Evolutionary conservation across 495 filamentous ascomycete genomes (phyloP).

Genomic region (Penicillium goetzii): DNA sequence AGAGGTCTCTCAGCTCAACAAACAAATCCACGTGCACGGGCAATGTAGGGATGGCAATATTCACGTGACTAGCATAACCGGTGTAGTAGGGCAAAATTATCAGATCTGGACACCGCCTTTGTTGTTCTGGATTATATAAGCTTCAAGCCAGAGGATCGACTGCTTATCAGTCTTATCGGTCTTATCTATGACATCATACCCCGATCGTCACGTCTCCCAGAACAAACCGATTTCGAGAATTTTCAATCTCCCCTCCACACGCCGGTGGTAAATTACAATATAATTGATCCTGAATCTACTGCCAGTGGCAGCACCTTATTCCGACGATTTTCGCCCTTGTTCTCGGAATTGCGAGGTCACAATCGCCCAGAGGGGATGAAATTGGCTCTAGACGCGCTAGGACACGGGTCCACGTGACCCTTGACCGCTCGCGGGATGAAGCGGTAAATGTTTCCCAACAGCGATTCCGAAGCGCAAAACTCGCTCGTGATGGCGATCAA

Average conservation of each 20-base stretch:
- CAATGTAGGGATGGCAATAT: conserved; percentile 2
- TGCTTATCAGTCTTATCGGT: conserved; percentile 20
- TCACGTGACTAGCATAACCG: not conserved
- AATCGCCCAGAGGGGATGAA: conserved; percentile 23
- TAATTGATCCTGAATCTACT: not conserved
- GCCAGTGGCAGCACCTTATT: not conserved
- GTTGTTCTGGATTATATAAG: conserved; percentile 4
- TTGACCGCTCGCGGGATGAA: conserved; percentile 34
- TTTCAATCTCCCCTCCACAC: not conserved
- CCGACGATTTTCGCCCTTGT: not conserved
- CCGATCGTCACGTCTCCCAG: conserved; percentile 35
- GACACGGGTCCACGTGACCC: conserved; percentile 35
- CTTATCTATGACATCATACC: conserved; percentile 28
- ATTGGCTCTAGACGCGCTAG: conserved; percentile 29
- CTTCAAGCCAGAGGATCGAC: not conserved
- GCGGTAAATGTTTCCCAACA: conserved; percentile 34
- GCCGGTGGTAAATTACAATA: not conserved
- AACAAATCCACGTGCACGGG: not conserved
- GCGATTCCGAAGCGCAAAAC: conserved; percentile 26
- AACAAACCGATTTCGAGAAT: conserved; percentile 4
- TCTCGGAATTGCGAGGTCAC: not conserved
- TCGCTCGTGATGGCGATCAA: conserved; percentile 26
- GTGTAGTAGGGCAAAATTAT: not conserved
- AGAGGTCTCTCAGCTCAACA: not conserved
- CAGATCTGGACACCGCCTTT: not conserved